Conservation (phyloP, 192 early-diverging fungal species). For the Chytriomyces confervae region DNA sequence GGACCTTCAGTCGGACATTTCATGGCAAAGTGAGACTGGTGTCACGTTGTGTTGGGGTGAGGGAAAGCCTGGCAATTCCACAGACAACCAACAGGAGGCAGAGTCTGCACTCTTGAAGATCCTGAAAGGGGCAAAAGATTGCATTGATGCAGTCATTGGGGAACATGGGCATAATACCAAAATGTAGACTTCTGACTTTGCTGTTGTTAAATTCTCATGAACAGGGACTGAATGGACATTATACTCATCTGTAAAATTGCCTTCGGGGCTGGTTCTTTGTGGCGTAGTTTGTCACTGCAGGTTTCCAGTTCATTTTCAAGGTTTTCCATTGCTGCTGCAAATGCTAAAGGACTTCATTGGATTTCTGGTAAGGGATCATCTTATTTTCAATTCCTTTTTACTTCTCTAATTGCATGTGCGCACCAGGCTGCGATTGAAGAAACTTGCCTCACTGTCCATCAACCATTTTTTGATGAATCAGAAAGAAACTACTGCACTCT, state of each 20-base stretch:
- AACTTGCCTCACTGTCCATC: no score
- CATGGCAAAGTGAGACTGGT: not conserved
- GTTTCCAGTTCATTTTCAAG: conserved; percentile 6
- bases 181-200: no score
- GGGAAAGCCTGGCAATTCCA: not conserved
- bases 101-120: not conserved
- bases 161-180: not conserved
- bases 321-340: no score
- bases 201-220: no score
- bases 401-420: no score
- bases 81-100: not conserved
- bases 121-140: not conserved
- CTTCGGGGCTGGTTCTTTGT: not conserved
- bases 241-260: conserved; percentile 6
- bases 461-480: no score
- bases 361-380: no score
- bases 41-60: not conserved
- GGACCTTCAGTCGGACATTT: not conserved
- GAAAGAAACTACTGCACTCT: no score
- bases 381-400: no score
- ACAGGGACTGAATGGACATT: conserved; percentile 3
- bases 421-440: no score
- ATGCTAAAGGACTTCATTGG: no score
- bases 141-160: conserved; percentile 2
- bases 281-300: not conserved